Evolutionary conservation across 139 green algal species (phyloP).

Genomic region (Zygnema cylindricum): DNA sequence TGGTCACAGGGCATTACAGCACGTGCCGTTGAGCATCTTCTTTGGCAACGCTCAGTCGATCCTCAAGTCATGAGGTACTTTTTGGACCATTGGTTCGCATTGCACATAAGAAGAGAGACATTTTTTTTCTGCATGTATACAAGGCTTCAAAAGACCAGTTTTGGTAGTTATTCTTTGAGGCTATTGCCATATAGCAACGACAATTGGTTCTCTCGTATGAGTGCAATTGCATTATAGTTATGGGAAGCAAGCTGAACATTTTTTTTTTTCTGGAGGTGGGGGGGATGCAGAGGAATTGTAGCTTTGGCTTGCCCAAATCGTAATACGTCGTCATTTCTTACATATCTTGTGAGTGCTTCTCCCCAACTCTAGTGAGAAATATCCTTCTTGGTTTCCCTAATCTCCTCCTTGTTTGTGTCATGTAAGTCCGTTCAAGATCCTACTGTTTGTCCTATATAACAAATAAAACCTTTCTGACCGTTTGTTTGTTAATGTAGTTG

Average conservation of each 20-base stretch:
- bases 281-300: constrained; percentile 13
- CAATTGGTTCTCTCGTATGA: too few species aligned
- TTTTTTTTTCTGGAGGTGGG: not conserved
- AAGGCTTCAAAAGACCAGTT: not conserved
- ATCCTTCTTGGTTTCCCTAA: too few species aligned
- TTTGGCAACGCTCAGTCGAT: constrained; percentile 5
- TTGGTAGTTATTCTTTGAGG: not conserved
- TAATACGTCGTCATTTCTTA: not conserved
- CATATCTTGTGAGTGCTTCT: not conserved
- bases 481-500: too few species aligned
- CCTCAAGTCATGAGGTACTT: constrained; percentile 16
- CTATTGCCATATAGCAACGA: not conserved
- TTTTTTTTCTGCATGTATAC: not conserved
- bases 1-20: not conserved
- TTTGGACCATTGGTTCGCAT: not conserved
- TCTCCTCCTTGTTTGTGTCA: too few species aligned
- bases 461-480: too few species aligned
- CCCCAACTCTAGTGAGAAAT: not conserved
- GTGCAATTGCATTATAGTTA: too few species aligned
- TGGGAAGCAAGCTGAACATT: too few species aligned
- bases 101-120: not conserved
- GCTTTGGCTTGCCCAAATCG: constrained; percentile 9
- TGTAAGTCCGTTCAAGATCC: too few species aligned
- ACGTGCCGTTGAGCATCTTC: not conserved
- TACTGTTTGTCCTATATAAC: too few species aligned